Evolutionary conservation across 2,329 filamentous ascomycete species (phyloP).

Genomic region (Fragosphaeria purpurea): DNA sequence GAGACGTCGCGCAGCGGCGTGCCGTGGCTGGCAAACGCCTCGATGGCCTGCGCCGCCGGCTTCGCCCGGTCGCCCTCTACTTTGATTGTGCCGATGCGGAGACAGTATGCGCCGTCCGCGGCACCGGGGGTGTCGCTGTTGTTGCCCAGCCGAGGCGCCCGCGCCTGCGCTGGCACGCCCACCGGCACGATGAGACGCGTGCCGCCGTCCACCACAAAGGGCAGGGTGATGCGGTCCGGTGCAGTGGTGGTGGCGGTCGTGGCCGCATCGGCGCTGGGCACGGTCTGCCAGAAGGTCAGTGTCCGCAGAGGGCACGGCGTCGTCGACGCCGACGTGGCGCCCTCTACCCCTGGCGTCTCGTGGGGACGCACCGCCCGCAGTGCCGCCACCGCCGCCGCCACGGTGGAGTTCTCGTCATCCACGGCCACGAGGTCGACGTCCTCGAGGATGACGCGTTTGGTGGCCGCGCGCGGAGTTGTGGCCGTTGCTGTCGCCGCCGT

Average conservation of each 20-base stretch:
- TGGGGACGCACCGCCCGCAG: not conserved
- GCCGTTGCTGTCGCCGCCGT: not conserved
- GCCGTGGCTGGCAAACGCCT: constrained; percentile 10
- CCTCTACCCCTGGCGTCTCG: too few relatives aligned
- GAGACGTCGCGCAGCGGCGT: constrained; percentile 3
- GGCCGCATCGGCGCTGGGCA: not conserved
- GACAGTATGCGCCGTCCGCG: constrained; percentile 1
- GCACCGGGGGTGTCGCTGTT: not conserved
- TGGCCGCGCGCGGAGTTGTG: too few relatives aligned
- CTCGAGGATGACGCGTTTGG: constrained; percentile 30
- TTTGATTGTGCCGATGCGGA: constrained; percentile 23
- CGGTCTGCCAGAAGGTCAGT: constrained; percentile 9
- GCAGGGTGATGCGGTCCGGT: constrained; percentile 4
- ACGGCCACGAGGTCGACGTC: constrained; percentile 19
- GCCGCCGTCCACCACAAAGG: constrained; percentile 5
- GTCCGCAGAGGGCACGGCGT: not conserved
- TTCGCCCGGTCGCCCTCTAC: constrained; percentile 24
- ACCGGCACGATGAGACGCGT: constrained; percentile 13
- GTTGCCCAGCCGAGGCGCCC: not conserved
- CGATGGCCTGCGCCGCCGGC: constrained; percentile 18
- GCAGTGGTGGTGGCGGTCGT: not conserved
- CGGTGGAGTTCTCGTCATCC: not conserved
- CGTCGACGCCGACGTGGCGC: too few relatives aligned
- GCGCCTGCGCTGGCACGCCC: not conserved
- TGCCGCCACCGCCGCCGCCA: not conserved